Conservation (phyloP, 495 filamentous ascomycete species). For the Tuber aestivum region DNA sequence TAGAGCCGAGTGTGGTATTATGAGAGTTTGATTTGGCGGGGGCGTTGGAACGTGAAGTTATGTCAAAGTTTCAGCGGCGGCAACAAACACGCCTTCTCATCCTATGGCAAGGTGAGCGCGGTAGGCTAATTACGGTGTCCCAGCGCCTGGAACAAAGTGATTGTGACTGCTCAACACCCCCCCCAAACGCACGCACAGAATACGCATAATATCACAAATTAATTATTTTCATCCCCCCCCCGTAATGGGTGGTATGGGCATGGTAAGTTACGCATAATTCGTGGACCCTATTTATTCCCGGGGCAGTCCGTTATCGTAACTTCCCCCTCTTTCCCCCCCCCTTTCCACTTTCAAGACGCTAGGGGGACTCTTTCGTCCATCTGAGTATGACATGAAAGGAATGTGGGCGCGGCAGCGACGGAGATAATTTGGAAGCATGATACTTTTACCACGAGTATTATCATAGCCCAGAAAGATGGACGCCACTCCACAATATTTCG, state of each 20-base stretch:
- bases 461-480: no score
- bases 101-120: neutral
- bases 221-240: neutral
- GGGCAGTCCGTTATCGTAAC: no score
- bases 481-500: no score
- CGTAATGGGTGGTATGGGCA: neutral
- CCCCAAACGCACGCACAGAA: neutral
- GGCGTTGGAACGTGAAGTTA: neutral
- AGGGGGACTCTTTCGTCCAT: no score
- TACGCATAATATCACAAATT: neutral
- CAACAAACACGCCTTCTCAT: neutral
- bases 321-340: no score
- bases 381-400: no score
- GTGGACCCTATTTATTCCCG: neutral
- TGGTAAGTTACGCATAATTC: neutral
- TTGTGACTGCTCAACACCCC: constrained; percentile 3
- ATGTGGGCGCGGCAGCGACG: no score
- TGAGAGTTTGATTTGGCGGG: neutral
- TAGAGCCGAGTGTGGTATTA: neutral
- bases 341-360: no score
- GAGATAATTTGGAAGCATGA: no score
- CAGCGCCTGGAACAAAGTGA: neutral
- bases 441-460: no score
- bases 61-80: neutral
- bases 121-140: neutral